A percentile compares a stretch with the other conserved stretches of the same genome.
Evolutionary conservation across 2,329 filamentous ascomycete species (phyloP).

Genomic region (Cladosporium sp.): DNA sequence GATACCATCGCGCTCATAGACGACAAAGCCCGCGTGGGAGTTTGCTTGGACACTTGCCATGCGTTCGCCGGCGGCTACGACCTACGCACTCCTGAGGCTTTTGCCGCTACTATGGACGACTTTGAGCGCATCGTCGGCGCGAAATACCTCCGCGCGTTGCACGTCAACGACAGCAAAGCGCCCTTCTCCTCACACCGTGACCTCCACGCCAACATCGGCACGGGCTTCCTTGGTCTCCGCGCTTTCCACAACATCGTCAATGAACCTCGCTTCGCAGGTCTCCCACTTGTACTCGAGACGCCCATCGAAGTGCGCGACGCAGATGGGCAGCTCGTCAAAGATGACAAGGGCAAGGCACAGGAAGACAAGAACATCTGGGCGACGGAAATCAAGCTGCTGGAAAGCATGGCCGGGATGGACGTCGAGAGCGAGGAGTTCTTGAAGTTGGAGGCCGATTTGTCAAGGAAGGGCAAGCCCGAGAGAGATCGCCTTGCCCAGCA

Average conservation of each 20-base stretch:
- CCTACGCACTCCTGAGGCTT: slow-evolving; percentile 72
- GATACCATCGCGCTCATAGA: slow-evolving; percentile 80
- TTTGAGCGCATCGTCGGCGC: slow-evolving; percentile 80
- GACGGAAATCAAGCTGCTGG: slow-evolving; percentile 89
- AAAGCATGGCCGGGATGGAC: slow-evolving; percentile 84
- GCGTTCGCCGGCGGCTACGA: slow-evolving; percentile 95
- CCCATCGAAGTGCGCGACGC: slow-evolving; percentile 74
- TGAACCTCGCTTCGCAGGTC: slow-evolving; percentile 68
- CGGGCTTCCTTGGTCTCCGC: slow-evolving; percentile 85
- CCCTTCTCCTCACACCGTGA: slow-evolving; percentile 81
- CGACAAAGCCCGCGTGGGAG: slow-evolving; percentile 81
- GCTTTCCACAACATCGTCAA: slow-evolving; percentile 94
- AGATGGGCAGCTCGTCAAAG: slow-evolving; percentile 57
- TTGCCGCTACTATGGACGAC: slow-evolving; percentile 69
- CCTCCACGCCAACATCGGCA: slow-evolving; percentile 94
- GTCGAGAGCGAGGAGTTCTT: slow-evolving; percentile 71
- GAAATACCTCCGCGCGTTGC: slow-evolving; percentile 79
- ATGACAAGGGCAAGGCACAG: slow-evolving; percentile 51
- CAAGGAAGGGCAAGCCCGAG: slow-evolving; percentile 69
- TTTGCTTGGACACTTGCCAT: slow-evolving; percentile 97
- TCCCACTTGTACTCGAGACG: slow-evolving; percentile 96
- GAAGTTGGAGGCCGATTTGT: slow-evolving; percentile 64
- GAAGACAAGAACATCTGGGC: slow-evolving; percentile 89
- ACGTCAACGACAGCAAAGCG: slow-evolving; percentile 95
- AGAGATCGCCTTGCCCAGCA: slow-evolving; percentile 75